Base-by-base conservation (phyloP, 257 asterid genomes). In the Anisodus tanguticus region DNA sequence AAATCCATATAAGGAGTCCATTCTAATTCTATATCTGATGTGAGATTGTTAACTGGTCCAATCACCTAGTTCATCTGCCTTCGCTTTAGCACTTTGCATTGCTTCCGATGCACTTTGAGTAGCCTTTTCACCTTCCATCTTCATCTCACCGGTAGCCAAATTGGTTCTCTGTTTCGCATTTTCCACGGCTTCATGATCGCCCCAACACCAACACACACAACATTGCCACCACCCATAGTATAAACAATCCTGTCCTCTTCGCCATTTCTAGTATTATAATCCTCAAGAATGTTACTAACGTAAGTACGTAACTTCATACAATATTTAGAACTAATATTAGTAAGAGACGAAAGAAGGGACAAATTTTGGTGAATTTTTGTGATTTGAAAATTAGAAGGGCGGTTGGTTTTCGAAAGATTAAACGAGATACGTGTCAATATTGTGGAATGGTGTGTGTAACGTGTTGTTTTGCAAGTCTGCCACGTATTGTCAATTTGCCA, bases 61-160 rank as follows among this genome's bases (percentile, higher is more conserved):
- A 74, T 77, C 90, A 19, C 93, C 47, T 93, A 90, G 88, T 59
- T 90, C 83, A 63, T 84, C 84, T 47, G 90, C 85, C 7, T 47
- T 81, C 2, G 88, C 88, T 47, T 86, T 83, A n/a, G 88, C 92
- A 6, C 68, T 85, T 1, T 84, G 58, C 89, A 79, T 69, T 81
- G 78, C 81, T 6, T 79, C 81, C 0, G 62, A 43, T 5, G 81
- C 80, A 37, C 55, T 66, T 57, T 67, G 45, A 74, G 11, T 76
- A 74, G 84, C 83, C 62, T 83, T 59, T 9, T 70, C 43, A 1
- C 78, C 58, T 35, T 35, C 45, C 0, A 37, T 31, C n/a, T 70
- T 83, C 9, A 58, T 17, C 4, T 69, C 35, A 6, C 62, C 87
- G 8, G 86, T 72, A 3, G 84, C 89, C 76, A 39, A 19, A 12